phyloP scores from a whole-genome alignment of 768 basidiomycete genomes.

The Terana coerulea region DNA sequence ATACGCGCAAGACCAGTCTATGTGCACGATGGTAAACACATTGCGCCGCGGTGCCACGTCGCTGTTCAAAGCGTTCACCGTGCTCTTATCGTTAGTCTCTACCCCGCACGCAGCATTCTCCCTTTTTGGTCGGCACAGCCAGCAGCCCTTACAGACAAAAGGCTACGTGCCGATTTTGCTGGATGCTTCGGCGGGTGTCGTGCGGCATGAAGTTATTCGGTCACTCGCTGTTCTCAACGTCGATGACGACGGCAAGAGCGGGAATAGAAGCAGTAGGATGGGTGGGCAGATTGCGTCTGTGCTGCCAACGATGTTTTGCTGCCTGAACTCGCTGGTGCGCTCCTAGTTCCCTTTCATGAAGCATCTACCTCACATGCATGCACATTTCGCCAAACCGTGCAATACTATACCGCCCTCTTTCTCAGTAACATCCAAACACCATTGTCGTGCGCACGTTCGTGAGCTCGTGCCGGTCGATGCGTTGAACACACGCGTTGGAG shows the following conservation, averaged over 20 bases:
- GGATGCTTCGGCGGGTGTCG: not conserved
- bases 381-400: not conserved
- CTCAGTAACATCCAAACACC: not conserved
- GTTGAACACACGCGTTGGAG: constrained; percentile 39
- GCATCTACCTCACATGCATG: not conserved
- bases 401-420: not conserved
- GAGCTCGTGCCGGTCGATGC: constrained; percentile 39
- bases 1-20: no score
- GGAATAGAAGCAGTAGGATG: not conserved
- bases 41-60: not conserved
- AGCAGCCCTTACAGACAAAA: not conserved
- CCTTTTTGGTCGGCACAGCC: not conserved
- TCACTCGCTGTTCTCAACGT: not conserved
- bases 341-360: not conserved
- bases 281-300: constrained; percentile 32
- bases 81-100: not conserved
- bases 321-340: constrained; percentile 24
- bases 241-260: not conserved
- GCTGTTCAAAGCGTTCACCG: not conserved
- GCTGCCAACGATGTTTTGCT: constrained; percentile 35
- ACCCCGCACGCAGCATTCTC: not conserved
- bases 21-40: no score
- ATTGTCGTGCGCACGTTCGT: not conserved
- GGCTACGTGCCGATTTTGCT: not conserved
- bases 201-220: not conserved